A percentile compares a stretch with the other conserved stretches of the same genome.
Evolutionary conservation across 2,329 filamentous ascomycete genomes (phyloP).

Genomic region (Diaporthe amygdali): DNA sequence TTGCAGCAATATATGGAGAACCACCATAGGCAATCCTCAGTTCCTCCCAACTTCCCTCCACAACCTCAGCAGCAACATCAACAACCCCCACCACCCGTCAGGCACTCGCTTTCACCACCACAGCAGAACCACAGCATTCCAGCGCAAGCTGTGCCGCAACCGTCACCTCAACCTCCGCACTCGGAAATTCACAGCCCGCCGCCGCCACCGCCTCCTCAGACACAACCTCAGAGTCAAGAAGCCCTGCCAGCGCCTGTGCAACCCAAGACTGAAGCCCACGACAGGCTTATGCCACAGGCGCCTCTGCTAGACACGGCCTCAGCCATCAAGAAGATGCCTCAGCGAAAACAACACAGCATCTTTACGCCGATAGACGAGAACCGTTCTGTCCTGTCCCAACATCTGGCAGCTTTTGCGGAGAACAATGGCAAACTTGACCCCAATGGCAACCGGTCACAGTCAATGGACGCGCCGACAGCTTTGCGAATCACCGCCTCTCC

Average conservation of each 20-base stretch:
- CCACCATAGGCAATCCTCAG: slow-evolving; percentile 75
- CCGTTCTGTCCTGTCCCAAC: slow-evolving; percentile 84
- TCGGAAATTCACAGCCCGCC: slow-evolving; percentile 35
- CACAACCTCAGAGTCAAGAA: slow-evolving; percentile 57
- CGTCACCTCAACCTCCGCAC: slow-evolving; percentile 60
- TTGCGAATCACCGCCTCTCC: slow-evolving; percentile 62
- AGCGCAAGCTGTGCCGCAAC: slow-evolving; percentile 50
- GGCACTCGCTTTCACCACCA: slow-evolving; percentile 64
- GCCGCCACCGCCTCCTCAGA: slow-evolving; percentile 48
- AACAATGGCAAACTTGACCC: slow-evolving; percentile 37
- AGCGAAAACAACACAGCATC: slow-evolving; percentile 87
- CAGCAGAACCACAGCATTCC: slow-evolving; percentile 59
- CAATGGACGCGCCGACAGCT: slow-evolving; percentile 66
- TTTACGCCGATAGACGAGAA: slow-evolving; percentile 97
- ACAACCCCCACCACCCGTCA: slow-evolving; percentile 51
- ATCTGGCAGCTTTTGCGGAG: slow-evolving; percentile 73
- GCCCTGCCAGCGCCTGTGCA: slow-evolving; percentile 57
- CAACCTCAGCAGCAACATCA: slow-evolving; percentile 64
- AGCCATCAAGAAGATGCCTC: slow-evolving; percentile 68
- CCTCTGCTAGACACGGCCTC: slow-evolving; percentile 56
- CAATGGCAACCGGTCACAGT: slow-evolving; percentile 61
- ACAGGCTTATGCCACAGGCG: slow-evolving; percentile 45
- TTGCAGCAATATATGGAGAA: slow-evolving; percentile 74
- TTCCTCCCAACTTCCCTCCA: slow-evolving; percentile 69
- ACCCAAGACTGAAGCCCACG: slow-evolving; percentile 48